These are phyloP conservation scores for Starmerella apicola DNA, from an alignment of 805 yeast species.

Conservation along the genomic window DNA sequence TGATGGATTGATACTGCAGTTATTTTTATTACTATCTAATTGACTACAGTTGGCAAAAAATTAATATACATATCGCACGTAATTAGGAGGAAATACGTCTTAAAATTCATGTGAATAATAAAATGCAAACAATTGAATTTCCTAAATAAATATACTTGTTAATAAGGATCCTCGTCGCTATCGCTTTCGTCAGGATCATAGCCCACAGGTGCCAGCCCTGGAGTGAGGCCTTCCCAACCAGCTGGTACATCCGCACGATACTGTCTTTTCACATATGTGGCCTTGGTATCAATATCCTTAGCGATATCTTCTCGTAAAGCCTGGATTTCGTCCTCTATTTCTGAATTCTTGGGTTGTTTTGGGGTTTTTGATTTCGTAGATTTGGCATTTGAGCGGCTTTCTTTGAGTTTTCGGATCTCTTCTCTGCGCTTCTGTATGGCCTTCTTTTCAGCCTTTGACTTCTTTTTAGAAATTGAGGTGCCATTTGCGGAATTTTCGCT, in stretches of 20 bases:
- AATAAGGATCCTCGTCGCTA: conserved; percentile 22
- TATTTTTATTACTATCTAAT: too few relatives aligned
- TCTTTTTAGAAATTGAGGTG: conserved; percentile 3
- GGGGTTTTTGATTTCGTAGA: conserved; percentile 1
- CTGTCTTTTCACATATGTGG: conserved; percentile 16
- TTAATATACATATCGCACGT: too few relatives aligned
- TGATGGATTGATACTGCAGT: too few relatives aligned
- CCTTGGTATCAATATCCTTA: conserved; percentile 8
- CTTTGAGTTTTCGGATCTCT: conserved; percentile 1
- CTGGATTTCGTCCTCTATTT: conserved; percentile 13
- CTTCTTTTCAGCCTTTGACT: conserved; percentile 9
- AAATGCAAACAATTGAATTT: too few relatives aligned
- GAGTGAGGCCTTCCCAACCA: conserved; percentile 19
- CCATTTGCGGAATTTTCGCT: neutral
- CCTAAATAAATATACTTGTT: too few relatives aligned
- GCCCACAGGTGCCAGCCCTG: conserved; percentile 24
- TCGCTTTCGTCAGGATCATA: conserved; percentile 23
- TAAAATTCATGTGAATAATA: too few relatives aligned
- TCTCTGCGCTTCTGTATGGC: conserved; percentile 4
- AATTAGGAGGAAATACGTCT: too few relatives aligned
- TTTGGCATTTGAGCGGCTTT: neutral
- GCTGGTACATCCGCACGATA: conserved; percentile 7
- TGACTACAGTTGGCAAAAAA: too few relatives aligned
- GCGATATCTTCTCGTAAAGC: conserved; percentile 16
- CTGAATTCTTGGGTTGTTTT: conserved; percentile 1